Evolutionary conservation across 2,329 filamentous ascomycete genomes (phyloP), one percentile per base, ranked within the genome.

Genomic region (Fusarium drepaniforme): DNA sequence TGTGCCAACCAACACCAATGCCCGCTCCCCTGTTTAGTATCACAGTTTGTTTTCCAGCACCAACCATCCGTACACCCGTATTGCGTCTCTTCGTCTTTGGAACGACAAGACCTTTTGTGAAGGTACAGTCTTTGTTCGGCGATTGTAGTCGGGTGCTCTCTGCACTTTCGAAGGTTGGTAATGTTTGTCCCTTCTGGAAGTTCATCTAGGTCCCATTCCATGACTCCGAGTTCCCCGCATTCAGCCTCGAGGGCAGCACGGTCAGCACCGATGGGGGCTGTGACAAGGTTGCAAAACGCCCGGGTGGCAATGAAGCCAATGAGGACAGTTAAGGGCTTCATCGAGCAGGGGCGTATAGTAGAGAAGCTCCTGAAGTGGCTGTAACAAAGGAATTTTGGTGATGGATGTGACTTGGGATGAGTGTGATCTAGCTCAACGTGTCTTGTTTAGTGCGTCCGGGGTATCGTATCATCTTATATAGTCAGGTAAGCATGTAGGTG

Each of bases 41-140:
- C 28, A n/a, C 60, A 42, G 12, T 44, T 51, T 16, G 44, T 51
- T 28, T 35, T 63, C 60, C 60, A 51, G 30, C 60, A 63, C 60
- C 40, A 63, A 11, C 42, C 35, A 15, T 63, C 46, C 21, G 30
- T n/a, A 25, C 60, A 51, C 30, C 60, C 60, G 16, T 63, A 63
- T 44, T 63, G 23, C 44, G 44, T 63, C 15, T 63, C 30, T 21
- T 63, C 49, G 25, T n/a, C 60, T 15, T 49, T 51, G 28, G 60
- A 63, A 49, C n/a, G 33, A n/a, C 60, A 63, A 23, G 23, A 25
- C 25, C 60, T 49, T 23, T 63, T 63, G 18, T 49, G 30, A 63
- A 44, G 30, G 42, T 37, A 15, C 4, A 18, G 16, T 37, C 18
- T n/a, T 61, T 61, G 21, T 25, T 42, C 58, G 8, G n/a, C 16